phyloP scores from a whole-genome alignment of 768 basidiomycete species.

The Russula sp. region DNA sequence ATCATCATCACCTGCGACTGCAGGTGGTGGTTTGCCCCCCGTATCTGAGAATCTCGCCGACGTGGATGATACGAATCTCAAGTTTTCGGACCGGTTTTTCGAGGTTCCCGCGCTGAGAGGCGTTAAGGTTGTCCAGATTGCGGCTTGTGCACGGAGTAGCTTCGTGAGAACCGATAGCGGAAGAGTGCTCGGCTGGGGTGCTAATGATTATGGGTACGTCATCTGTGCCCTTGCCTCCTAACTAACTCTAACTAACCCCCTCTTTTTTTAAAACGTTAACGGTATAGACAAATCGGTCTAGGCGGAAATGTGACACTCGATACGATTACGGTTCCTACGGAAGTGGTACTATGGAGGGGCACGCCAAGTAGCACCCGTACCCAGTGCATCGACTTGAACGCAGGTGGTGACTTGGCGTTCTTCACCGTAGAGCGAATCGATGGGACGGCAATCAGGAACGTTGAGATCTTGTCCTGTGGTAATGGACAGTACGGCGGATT shows the following conservation, averaged over 20 bases:
- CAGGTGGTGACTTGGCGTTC: constrained; percentile 74
- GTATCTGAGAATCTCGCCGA: constrained; percentile 27
- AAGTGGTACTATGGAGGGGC: constrained; percentile 69
- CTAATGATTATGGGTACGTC: constrained; percentile 77
- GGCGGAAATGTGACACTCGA: constrained; percentile 61
- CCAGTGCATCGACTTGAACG: constrained; percentile 61
- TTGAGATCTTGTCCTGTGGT: constrained; percentile 72
- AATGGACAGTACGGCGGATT: constrained; percentile 83
- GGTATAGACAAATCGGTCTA: constrained; percentile 71
- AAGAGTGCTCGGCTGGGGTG: constrained; percentile 83
- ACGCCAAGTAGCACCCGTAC: constrained; percentile 50
- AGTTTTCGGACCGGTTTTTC: constrained; percentile 66
- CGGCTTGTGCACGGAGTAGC: constrained; percentile 68
- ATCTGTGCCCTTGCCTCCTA: background rate
- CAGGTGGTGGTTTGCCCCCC: constrained; percentile 34
- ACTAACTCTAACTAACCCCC: background rate
- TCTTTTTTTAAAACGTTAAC: background rate
- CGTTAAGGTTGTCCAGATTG: constrained; percentile 62
- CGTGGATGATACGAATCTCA: constrained; percentile 45
- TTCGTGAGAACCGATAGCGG: constrained; percentile 68
- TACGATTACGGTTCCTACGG: constrained; percentile 77
- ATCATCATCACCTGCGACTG: constrained; percentile 34
- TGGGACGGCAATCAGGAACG: constrained; percentile 37
- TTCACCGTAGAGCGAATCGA: constrained; percentile 65
- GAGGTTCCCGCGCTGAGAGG: constrained; percentile 74